Evolutionary conservation across 306 rosid genomes (phyloP).

Genomic region (apple (Malus domestica)): DNA sequence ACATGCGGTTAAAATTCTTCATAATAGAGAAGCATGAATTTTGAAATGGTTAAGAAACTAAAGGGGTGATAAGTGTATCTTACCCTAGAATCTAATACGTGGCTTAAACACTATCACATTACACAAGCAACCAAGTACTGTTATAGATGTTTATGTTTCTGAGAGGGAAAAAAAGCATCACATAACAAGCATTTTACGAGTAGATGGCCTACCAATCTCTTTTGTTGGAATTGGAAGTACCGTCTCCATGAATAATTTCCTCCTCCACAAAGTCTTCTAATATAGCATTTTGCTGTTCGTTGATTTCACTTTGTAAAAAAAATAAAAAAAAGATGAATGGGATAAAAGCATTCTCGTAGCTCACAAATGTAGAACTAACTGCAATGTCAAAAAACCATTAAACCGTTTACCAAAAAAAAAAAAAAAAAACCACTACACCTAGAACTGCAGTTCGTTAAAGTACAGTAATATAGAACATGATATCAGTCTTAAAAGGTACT

Average conservation of each 20-base stretch:
- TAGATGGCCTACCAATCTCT: constrained; percentile 57
- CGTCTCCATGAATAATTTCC: constrained; percentile 55
- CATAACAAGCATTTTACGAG: constrained; percentile 2
- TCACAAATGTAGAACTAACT: background rate
- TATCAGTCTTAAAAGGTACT: background rate
- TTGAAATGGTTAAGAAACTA: background rate
- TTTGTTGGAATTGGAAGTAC: constrained; percentile 27
- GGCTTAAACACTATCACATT: background rate
- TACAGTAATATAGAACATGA: background rate
- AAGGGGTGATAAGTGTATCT: background rate
- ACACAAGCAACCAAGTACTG: background rate
- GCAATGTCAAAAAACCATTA: background rate
- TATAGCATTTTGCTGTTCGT: constrained; percentile 74
- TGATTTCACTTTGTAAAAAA: constrained; percentile 46
- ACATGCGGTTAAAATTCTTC: background rate
- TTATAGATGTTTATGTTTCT: background rate
- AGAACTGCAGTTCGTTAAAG: background rate
- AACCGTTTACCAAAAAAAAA: background rate
- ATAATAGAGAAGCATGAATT: background rate
- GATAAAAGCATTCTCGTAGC: constrained; percentile 16
- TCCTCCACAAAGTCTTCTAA: constrained; percentile 83
- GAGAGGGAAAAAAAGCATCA: background rate
- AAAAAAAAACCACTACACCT: background rate
- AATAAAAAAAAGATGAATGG: constrained; percentile 15
- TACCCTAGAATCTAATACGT: background rate